phyloP scores from a whole-genome alignment of 2,329 filamentous ascomycete species.

The Fusarium napiforme region DNA sequence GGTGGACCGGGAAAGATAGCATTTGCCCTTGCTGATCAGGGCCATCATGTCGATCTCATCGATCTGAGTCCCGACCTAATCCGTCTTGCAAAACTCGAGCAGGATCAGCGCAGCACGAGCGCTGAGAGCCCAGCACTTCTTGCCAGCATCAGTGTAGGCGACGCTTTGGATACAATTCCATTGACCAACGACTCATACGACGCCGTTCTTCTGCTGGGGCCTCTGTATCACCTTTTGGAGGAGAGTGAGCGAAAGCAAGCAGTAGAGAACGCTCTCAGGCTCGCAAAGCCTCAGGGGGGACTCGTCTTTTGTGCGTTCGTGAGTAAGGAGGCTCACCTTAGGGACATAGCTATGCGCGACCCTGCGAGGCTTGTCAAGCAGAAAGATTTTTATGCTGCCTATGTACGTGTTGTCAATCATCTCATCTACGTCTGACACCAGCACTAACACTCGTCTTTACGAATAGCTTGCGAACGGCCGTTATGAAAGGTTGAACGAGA shows the following conservation, averaged over 20 bases:
- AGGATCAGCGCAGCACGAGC: background rate
- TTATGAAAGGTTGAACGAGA: background rate
- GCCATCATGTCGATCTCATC: background rate
- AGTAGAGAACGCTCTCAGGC: background rate
- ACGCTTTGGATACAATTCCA: background rate
- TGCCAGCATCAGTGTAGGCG: background rate
- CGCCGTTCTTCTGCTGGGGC: background rate
- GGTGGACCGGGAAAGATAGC: background rate
- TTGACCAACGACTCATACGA: background rate
- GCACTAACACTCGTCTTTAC: background rate
- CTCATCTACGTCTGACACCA: background rate
- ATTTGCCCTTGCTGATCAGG: background rate
- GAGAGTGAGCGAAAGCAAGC: background rate
- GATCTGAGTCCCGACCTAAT: background rate
- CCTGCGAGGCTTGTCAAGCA: background rate
- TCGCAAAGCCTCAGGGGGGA: background rate
- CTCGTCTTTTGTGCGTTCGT: background rate
- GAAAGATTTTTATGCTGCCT: background rate
- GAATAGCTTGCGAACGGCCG: background rate
- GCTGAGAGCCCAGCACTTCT: background rate
- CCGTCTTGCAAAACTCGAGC: background rate
- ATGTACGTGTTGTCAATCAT: background rate
- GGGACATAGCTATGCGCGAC: background rate
- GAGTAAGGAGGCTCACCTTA: background rate
- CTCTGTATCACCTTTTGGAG: background rate